Evolutionary conservation across 2,329 filamentous ascomycete species (phyloP).

Genomic region (Knufia petricola): DNA sequence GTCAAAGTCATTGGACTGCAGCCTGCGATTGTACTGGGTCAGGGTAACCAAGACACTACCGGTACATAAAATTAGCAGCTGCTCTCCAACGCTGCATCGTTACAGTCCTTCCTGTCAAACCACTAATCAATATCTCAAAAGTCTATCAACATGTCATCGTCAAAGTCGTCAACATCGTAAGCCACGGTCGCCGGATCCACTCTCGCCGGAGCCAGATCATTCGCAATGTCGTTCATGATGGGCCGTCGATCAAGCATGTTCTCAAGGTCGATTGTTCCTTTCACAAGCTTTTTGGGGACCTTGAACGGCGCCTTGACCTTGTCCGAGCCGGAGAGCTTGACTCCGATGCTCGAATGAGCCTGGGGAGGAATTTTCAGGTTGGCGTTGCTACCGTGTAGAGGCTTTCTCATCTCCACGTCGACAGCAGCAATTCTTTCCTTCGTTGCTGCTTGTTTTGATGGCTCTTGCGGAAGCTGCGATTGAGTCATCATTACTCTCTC

Average conservation of each 20-base stretch:
- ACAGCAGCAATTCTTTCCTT: neutral
- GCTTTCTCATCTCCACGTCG: constrained; percentile 15
- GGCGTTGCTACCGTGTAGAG: constrained; percentile 18
- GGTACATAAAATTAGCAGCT: too few relatives aligned
- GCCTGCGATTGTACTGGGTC: too few relatives aligned
- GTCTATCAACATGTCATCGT: constrained; percentile 6
- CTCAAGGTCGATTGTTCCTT: constrained; percentile 39
- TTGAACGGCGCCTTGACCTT: constrained; percentile 23
- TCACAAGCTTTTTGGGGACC: constrained; percentile 39
- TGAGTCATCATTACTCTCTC: constrained; percentile 36
- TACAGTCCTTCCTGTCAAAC: too few relatives aligned
- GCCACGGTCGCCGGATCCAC: neutral
- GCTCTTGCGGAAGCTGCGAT: constrained; percentile 18
- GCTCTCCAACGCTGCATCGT: too few relatives aligned
- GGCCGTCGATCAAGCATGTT: constrained; percentile 56
- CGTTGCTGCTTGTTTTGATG: constrained; percentile 12
- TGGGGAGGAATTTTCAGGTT: constrained; percentile 25
- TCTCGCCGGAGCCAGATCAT: constrained; percentile 41
- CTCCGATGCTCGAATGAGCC: neutral
- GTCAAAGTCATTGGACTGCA: too few relatives aligned
- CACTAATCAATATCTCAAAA: too few relatives aligned
- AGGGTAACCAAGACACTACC: too few relatives aligned
- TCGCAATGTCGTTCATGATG: constrained; percentile 66
- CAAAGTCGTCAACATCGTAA: constrained; percentile 1
- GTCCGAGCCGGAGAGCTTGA: constrained; percentile 27